phyloP scores from a whole-genome alignment of 208 protist species.

The Acanthamoeba rhysodes region DNA sequence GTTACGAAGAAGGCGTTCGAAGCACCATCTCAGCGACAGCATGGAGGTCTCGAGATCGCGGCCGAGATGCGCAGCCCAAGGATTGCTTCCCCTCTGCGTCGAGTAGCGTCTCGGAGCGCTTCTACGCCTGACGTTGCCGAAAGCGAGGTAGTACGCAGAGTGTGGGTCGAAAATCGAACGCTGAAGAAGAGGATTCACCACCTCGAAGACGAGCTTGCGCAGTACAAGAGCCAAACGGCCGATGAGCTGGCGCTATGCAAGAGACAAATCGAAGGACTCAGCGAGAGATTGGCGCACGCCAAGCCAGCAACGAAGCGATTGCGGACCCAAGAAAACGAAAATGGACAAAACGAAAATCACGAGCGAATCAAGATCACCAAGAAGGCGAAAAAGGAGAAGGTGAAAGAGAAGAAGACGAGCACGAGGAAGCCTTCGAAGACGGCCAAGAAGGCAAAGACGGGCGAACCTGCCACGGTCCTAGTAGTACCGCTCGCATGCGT shows the following conservation, averaged over 20 bases:
- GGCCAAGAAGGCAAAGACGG: background rate
- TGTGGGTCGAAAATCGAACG: slow-evolving; percentile 10
- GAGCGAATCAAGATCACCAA: background rate
- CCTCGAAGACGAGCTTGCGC: background rate
- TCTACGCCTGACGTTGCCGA: background rate
- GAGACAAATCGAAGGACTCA: background rate
- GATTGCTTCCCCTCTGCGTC: background rate
- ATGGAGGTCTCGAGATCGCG: background rate
- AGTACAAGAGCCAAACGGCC: background rate
- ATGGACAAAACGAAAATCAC: background rate
- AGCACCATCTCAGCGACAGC: background rate
- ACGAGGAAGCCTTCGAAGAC: background rate
- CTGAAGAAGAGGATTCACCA: slow-evolving; percentile 5
- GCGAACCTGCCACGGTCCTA: background rate
- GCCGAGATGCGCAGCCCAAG: background rate
- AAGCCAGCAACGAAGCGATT: background rate
- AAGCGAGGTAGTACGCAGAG: background rate
- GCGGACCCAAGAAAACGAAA: background rate
- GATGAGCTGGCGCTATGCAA: background rate
- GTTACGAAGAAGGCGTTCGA: background rate
- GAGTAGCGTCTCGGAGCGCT: background rate
- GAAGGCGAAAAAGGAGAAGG: background rate
- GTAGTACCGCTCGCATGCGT: background rate
- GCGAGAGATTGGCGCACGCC: background rate
- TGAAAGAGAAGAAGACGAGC: background rate